Percentiles rank a stretch among this genome's conserved stretches.
These are phyloP conservation scores for Acacia melanoxylon DNA, from an alignment of 306 rosid genomes.

Conservation along the genomic window DNA sequence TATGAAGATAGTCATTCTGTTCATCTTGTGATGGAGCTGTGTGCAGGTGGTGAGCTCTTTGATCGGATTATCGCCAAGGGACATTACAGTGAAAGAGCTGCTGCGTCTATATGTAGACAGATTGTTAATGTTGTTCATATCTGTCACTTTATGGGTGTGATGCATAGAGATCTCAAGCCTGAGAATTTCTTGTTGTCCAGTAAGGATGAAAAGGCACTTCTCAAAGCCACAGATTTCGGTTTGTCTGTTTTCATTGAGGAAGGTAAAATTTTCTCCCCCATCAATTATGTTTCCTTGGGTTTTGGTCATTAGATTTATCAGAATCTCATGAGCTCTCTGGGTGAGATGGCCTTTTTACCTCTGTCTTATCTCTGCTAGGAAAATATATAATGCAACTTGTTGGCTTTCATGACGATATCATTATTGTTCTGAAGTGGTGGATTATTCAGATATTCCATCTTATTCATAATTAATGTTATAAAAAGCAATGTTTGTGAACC, in stretches of 20 bases:
- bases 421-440: neutral
- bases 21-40: slow-evolving; percentile 85
- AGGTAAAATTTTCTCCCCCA: slow-evolving; percentile 48
- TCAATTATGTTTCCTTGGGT: neutral
- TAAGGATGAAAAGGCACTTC: slow-evolving; percentile 69
- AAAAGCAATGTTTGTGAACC: neutral
- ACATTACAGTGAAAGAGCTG: slow-evolving; percentile 83
- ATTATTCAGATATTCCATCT: slow-evolving; percentile 1
- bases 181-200: slow-evolving; percentile 89
- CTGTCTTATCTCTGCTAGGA: neutral
- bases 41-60: slow-evolving; percentile 93
- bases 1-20: slow-evolving; percentile 82
- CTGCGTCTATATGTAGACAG: slow-evolving; percentile 78
- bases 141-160: slow-evolving; percentile 94
- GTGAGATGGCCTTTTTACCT: neutral
- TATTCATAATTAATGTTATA: neutral
- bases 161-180: slow-evolving; percentile 95
- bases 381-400: neutral
- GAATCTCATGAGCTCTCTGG: neutral
- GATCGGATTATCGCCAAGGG: slow-evolving; percentile 91
- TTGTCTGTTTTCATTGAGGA: slow-evolving; percentile 89
- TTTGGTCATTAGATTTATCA: neutral
- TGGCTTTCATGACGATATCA: neutral
- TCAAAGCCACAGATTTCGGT: slow-evolving; percentile 94
- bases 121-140: slow-evolving; percentile 84